phyloP scores from a whole-genome alignment of 192 early-diverging fungal genomes.

The Coemansia sp. region DNA sequence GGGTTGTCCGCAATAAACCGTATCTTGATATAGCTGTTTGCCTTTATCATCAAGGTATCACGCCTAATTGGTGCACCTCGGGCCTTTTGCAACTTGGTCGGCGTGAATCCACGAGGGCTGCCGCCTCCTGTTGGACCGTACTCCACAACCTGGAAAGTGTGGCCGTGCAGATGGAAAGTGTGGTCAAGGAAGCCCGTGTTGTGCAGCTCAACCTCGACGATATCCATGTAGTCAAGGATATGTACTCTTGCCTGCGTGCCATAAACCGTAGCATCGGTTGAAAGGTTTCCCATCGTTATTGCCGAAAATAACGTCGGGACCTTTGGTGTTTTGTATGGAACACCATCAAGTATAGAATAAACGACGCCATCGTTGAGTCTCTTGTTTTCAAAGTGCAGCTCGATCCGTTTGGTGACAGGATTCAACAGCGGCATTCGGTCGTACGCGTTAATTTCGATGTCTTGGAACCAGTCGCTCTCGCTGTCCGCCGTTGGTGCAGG shows the following conservation, averaged over 20 bases:
- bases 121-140: slow-evolving; percentile 32
- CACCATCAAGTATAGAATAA: background rate
- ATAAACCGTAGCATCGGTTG: slow-evolving; percentile 9
- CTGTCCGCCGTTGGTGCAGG: background rate
- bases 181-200: slow-evolving; percentile 69
- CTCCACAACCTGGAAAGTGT: slow-evolving; percentile 74
- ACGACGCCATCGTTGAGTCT: background rate
- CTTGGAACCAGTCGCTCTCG: background rate
- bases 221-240: slow-evolving; percentile 60
- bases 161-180: slow-evolving; percentile 77
- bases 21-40: slow-evolving; percentile 59
- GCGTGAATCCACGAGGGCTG: background rate
- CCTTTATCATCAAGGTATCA: slow-evolving; percentile 68
- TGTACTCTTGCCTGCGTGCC: slow-evolving; percentile 43
- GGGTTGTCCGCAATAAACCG: slow-evolving; percentile 79
- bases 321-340: slow-evolving; percentile 5
- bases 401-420: background rate
- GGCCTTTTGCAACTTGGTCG: slow-evolving; percentile 46
- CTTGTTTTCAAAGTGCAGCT: slow-evolving; percentile 1
- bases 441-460: slow-evolving; percentile 1
- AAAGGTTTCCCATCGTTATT: slow-evolving; percentile 11
- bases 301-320: slow-evolving; percentile 22
- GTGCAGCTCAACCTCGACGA: slow-evolving; percentile 65
- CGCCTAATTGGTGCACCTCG: slow-evolving; percentile 62
- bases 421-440: slow-evolving; percentile 1